Evolutionary conservation across 176 grass and related monocot species (phyloP), one percentile per base, ranked within the genome.

Genomic region (Triticum urartu): DNA sequence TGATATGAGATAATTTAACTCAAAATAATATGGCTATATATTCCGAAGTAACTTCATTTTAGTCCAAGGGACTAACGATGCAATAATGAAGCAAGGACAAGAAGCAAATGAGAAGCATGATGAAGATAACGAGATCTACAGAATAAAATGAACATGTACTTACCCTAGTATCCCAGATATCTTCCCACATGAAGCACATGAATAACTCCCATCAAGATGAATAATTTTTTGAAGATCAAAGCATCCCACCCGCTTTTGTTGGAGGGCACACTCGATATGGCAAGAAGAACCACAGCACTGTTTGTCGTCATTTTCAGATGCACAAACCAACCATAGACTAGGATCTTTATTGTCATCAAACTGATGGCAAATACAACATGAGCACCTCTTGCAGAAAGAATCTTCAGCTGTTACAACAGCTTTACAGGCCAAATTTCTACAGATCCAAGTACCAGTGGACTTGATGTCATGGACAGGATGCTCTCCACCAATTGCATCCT

Each of bases 321-420:
- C 60, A 87, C 97, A 99, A 68, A 99, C 97, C 20, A 99, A 79
- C 97, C 97, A 99, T 68, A 94, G 83, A 87, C 97, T 99, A 71
- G 97, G 97, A 72, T 99, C 97, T 79, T 99, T 99, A 77, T 99
- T 99, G 85, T 99, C 97, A 92, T 99, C 97, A 85, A 99, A 99
- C 65, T 81, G 91, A 71, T 94, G 97, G 68, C 97, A 99, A 86
- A 99, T 92, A 87, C 90, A 99, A 81, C 97, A 99, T 59, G 97
- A 99, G 68, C 97, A 99, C 87, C 97, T 96, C 89, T 91, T 99
- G 88, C 97, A 99, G 78, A 96, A 96, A 45, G 94, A 88, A 60
- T 99, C 97, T 77, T 94, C 89, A 26, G 83, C 92, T 77, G 75
- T 82, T 66, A 92, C 65, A 80, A 91, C 90, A 83, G 94, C 94